Percentiles rank a stretch among this genome's conserved stretches.
Conservation (phyloP, 345 rosid species). For the Xanthoceras sorbifolium region DNA sequence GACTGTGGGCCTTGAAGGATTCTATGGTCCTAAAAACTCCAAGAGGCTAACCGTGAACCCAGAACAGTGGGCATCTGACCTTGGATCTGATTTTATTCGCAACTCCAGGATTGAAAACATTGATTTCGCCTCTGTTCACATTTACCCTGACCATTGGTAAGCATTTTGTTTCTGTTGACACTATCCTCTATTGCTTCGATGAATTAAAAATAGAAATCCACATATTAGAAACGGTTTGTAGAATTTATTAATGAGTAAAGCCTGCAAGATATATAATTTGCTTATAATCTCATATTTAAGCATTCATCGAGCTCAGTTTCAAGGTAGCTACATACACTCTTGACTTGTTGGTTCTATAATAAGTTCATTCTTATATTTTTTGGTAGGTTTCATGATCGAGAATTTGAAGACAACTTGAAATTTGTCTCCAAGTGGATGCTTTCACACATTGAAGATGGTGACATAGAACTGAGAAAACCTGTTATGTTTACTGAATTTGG, state of each 20-base stretch:
- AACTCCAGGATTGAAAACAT: constrained; percentile 58
- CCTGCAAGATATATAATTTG: not conserved
- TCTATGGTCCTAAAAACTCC: constrained; percentile 84
- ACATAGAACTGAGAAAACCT: constrained; percentile 73
- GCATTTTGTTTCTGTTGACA: constrained; percentile 12
- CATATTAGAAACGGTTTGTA: not conserved
- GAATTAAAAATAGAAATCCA: not conserved
- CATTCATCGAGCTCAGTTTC: not conserved
- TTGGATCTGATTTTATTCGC: constrained; percentile 88
- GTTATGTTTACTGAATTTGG: constrained; percentile 89
- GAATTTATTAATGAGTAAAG: not conserved
- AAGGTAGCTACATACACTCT: not conserved
- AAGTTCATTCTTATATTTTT: constrained; percentile 18
- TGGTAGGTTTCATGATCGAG: constrained; percentile 64
- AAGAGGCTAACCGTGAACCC: constrained; percentile 80
- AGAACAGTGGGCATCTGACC: constrained; percentile 71
- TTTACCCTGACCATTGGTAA: constrained; percentile 96
- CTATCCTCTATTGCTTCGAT: not conserved
- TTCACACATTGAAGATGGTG: constrained; percentile 90
- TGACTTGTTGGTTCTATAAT: not conserved
- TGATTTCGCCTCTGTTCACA: constrained; percentile 91
- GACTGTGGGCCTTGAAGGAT: constrained; percentile 93
- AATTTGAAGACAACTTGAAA: constrained; percentile 63
- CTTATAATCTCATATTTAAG: not conserved
- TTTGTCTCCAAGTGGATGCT: constrained; percentile 78